Conservation (phyloP, 768 basidiomycete species). For the Fomitopsis serialis region DNA sequence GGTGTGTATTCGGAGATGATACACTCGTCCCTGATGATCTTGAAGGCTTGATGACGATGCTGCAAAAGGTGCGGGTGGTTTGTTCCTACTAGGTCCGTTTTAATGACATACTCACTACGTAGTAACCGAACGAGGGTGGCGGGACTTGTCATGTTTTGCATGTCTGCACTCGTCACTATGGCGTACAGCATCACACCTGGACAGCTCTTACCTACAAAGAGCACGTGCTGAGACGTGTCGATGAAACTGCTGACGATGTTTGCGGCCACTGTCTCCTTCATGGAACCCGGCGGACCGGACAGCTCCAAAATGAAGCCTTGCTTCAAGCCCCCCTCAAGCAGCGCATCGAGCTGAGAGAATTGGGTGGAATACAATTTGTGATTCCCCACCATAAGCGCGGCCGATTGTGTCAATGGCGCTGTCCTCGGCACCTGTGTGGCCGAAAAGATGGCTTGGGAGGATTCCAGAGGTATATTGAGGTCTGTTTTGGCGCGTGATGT, state of each 20-base stretch:
- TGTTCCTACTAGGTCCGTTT: slow-evolving; percentile 4
- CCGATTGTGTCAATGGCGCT: slow-evolving; percentile 47
- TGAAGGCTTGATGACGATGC: slow-evolving; percentile 7
- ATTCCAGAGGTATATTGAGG: slow-evolving; percentile 39
- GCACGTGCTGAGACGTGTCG: slow-evolving; percentile 41
- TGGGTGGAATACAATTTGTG: slow-evolving; percentile 32
- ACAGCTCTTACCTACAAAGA: slow-evolving; percentile 55
- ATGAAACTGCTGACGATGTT: slow-evolving; percentile 46
- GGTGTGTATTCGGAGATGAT: slow-evolving; percentile 38
- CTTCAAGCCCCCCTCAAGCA: slow-evolving; percentile 60
- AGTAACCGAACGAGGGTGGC: slow-evolving; percentile 25
- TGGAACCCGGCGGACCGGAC: slow-evolving; percentile 70
- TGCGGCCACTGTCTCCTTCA: slow-evolving; percentile 52
- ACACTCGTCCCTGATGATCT: slow-evolving; percentile 25
- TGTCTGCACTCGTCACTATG: slow-evolving; percentile 27
- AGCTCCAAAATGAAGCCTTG: slow-evolving; percentile 64
- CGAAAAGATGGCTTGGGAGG: slow-evolving; percentile 42
- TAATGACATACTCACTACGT: slow-evolving; percentile 14
- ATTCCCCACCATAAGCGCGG: slow-evolving; percentile 36
- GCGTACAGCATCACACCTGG: background rate
- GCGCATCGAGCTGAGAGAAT: slow-evolving; percentile 46
- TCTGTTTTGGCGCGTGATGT: slow-evolving; percentile 31
- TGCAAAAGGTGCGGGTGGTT: background rate
- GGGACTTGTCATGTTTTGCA: slow-evolving; percentile 43
- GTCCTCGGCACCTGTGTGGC: slow-evolving; percentile 29